Evolutionary conservation across 257 asterid species (phyloP).

Genomic region (Striga asiatica): DNA sequence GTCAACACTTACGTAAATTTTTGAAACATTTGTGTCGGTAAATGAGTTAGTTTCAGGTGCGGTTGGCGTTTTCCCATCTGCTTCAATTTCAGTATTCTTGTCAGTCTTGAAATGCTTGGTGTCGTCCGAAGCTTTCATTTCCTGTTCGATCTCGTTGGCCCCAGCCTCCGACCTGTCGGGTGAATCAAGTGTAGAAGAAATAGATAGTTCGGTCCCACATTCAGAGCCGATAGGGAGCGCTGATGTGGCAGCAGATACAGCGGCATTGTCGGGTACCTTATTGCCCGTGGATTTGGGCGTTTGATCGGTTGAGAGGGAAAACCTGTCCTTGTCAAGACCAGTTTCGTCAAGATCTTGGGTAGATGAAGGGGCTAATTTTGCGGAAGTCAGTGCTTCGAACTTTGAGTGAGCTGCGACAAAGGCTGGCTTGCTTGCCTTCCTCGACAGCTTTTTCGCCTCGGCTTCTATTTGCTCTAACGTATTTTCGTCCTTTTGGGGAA

Average conservation of each 20-base stretch:
- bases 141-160: conserved; percentile 31
- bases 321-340: no score
- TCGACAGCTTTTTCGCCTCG: conserved; percentile 31
- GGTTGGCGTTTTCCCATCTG: conserved; percentile 20
- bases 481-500: conserved; percentile 22
- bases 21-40: conserved; percentile 23
- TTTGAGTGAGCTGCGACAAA: conserved; percentile 86
- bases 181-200: conserved; percentile 80
- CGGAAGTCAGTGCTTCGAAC: conserved; percentile 64
- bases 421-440: conserved; percentile 68
- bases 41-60: conserved; percentile 25
- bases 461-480: conserved; percentile 40
- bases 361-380: conserved; percentile 28
- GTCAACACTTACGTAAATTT: conserved; percentile 21
- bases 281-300: no score
- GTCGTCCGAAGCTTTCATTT: conserved; percentile 25
- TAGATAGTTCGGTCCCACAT: conserved; percentile 78
- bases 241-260: conserved; percentile 21
- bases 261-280: no score
- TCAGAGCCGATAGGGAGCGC: conserved; percentile 55
- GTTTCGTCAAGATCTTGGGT: no score
- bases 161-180: conserved; percentile 59
- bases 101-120: conserved; percentile 20
- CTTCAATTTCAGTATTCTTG: conserved; percentile 28
- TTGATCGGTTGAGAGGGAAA: no score